A percentile compares a stretch with the other conserved stretches of the same genome.
phyloP scores from a whole-genome alignment of 441 rosid genomes.

The Euphorbia celastroides region DNA sequence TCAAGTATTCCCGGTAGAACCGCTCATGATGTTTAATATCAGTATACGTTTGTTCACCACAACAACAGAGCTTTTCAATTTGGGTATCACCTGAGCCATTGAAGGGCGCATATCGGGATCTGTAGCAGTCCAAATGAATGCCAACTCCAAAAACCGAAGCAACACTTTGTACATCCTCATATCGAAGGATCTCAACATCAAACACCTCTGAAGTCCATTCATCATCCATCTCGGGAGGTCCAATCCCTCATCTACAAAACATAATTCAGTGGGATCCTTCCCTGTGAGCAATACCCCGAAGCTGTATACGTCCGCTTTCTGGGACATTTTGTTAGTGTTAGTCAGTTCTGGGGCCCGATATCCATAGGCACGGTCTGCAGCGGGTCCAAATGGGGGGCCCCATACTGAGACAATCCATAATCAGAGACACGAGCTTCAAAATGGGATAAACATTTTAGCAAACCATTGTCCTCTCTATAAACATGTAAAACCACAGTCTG shows the following conservation, averaged over 20 bases:
- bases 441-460: too few species aligned
- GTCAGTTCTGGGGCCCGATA: too few species aligned
- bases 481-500: too few species aligned
- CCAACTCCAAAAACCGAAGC: neutral
- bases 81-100: conserved; percentile 30
- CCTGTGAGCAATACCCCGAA: conserved; percentile 86
- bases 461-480: too few species aligned
- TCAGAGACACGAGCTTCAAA: too few species aligned
- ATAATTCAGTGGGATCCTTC: conserved; percentile 65
- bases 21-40: too few species aligned
- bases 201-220: conserved; percentile 53
- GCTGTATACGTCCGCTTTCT: conserved; percentile 88
- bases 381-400: too few species aligned
- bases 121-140: neutral
- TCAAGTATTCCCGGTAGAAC: too few species aligned
- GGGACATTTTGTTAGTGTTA: too few species aligned
- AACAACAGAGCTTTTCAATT: neutral
- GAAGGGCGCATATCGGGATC: neutral
- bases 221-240: conserved; percentile 36
- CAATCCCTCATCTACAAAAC: conserved; percentile 39
- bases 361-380: too few species aligned
- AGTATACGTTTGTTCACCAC: too few species aligned
- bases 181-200: conserved; percentile 72
- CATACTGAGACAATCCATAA: too few species aligned
- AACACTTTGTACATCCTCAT: conserved; percentile 38